Percentiles rank a stretch among this genome's conserved stretches.
These are phyloP conservation scores for Amanita subjunquillea DNA, from an alignment of 768 basidiomycete species.

Conservation along the genomic window DNA sequence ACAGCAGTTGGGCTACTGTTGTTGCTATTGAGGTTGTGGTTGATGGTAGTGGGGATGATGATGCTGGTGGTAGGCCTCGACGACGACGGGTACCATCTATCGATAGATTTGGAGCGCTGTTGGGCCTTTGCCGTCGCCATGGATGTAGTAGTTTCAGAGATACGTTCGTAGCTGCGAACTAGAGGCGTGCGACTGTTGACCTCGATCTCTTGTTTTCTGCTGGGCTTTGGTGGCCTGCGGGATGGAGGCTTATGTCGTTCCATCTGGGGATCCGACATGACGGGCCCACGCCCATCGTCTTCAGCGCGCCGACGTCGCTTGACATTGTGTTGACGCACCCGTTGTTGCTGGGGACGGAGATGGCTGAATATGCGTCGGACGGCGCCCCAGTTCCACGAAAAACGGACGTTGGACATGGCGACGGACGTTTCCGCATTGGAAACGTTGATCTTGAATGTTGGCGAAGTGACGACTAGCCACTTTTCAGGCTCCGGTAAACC, in stretches of 20 bases:
- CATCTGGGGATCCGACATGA: slow-evolving; percentile 15
- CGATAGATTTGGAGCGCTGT: slow-evolving; percentile 3
- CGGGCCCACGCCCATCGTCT: slow-evolving; percentile 9
- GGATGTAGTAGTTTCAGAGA: background rate
- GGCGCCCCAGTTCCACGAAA: slow-evolving; percentile 50
- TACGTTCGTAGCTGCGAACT: background rate
- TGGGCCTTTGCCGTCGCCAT: background rate
- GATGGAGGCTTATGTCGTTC: slow-evolving; percentile 6
- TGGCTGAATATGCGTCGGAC: slow-evolving; percentile 35
- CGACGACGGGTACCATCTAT: background rate
- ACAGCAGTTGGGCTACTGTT: background rate
- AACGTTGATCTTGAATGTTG: slow-evolving; percentile 34
- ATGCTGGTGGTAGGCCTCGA: background rate
- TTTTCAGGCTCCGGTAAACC: slow-evolving; percentile 55
- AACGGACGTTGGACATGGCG: slow-evolving; percentile 59
- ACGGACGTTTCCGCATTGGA: slow-evolving; percentile 69
- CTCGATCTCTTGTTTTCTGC: background rate
- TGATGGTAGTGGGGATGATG: background rate
- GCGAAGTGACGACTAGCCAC: slow-evolving; percentile 51
- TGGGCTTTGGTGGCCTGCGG: background rate
- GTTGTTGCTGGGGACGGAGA: slow-evolving; percentile 17
- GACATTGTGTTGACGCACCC: background rate
- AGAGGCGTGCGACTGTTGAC: background rate
- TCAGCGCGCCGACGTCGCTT: background rate
- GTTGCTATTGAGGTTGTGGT: background rate